Evolutionary conservation across 2,329 filamentous ascomycete genomes (phyloP).

Genomic region (Fusarium anguioides): DNA sequence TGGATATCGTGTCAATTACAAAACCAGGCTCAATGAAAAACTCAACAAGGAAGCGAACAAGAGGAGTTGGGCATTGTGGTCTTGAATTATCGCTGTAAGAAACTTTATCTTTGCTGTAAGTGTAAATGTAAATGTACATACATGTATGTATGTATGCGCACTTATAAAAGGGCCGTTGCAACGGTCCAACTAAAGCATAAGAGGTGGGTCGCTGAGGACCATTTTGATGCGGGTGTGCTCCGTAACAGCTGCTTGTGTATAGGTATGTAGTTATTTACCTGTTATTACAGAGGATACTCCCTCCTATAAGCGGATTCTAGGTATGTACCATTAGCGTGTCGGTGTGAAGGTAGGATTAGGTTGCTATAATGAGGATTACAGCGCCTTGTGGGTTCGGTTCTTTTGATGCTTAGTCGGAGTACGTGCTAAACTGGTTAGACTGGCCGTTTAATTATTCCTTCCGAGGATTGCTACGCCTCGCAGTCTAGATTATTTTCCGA

Average conservation of each 20-base stretch:
- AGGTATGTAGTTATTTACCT: too few species aligned
- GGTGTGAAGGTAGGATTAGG: not conserved
- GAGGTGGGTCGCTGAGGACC: not conserved
- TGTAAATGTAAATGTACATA: not conserved
- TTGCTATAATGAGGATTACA: not conserved
- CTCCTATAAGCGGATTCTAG: not conserved
- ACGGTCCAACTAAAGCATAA: not conserved
- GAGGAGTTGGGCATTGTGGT: not conserved
- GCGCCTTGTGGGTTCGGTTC: not conserved
- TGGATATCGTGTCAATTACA: constrained; percentile 6
- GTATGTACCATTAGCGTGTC: not conserved
- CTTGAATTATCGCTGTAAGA: not conserved
- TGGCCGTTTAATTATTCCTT: not conserved
- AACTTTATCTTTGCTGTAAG: not conserved
- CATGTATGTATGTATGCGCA: too few species aligned
- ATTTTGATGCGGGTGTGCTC: not conserved
- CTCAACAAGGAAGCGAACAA: too few species aligned
- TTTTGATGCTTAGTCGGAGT: too few species aligned
- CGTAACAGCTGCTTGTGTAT: not conserved
- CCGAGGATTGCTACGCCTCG: not conserved
- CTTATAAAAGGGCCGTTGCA: not conserved
- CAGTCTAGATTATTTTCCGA: not conserved
- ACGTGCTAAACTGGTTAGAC: not conserved
- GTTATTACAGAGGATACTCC: constrained; percentile 4
- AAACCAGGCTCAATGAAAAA: not conserved